phyloP scores from a whole-genome alignment of 148 eudicot species.

The Rhododendron mucronatum region DNA sequence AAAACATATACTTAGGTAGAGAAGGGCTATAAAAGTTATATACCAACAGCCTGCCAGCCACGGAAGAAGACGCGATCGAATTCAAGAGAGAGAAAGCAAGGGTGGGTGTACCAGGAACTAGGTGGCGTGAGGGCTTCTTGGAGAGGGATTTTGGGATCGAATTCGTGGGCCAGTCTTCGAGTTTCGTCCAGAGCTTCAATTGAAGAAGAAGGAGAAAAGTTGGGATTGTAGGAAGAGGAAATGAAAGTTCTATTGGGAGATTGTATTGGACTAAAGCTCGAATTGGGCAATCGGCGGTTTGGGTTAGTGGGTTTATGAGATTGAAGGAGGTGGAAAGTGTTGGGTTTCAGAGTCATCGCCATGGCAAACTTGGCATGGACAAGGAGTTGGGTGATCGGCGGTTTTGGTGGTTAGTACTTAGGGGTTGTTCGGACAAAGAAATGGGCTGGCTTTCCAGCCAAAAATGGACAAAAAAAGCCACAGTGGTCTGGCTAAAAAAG shows the following conservation, averaged over 20 bases:
- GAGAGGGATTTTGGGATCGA: constrained; percentile 77
- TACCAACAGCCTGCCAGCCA: constrained; percentile 95
- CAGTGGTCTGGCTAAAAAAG: no score
- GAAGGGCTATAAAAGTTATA: neutral
- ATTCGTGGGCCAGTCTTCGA: constrained; percentile 37
- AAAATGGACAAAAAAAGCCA: no score
- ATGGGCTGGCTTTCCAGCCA: no score
- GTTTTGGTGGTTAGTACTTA: neutral
- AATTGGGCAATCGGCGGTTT: neutral
- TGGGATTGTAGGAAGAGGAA: constrained; percentile 3
- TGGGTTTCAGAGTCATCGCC: constrained; percentile 4
- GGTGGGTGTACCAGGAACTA: constrained; percentile 77
- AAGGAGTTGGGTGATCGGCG: neutral
- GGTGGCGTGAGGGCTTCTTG: constrained; percentile 83
- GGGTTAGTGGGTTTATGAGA: neutral
- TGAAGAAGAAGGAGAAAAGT: neutral
- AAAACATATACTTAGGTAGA: neutral
- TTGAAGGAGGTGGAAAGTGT: neutral
- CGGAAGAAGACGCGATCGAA: constrained; percentile 66
- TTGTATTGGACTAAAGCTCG: neutral
- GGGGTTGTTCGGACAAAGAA: no score
- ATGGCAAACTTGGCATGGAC: neutral
- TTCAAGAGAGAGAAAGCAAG: constrained; percentile 61
- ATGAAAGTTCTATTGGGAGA: neutral
- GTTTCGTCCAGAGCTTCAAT: constrained; percentile 9